phyloP scores from a whole-genome alignment of 257 asterid genomes.

The Paulownia fortunei region DNA sequence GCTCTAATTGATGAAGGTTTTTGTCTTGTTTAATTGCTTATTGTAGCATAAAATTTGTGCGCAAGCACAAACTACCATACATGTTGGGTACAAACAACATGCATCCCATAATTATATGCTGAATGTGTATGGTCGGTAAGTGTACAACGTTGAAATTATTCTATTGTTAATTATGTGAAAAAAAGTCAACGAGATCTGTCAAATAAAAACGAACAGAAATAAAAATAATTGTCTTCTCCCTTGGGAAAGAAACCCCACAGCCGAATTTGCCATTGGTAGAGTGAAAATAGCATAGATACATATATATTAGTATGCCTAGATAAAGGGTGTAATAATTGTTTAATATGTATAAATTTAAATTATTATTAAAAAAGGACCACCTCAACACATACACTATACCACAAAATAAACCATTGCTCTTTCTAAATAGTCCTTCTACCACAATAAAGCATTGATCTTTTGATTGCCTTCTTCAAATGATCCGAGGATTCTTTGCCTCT shows the following conservation, averaged over 20 bases:
- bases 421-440: too few relatives aligned
- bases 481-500: too few relatives aligned
- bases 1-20: background rate
- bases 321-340: too few relatives aligned
- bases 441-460: too few relatives aligned
- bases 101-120: background rate
- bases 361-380: too few relatives aligned
- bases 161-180: background rate
- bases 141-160: background rate
- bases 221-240: conserved; percentile 7
- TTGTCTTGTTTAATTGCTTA: background rate
- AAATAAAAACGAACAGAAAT: background rate
- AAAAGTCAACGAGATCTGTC: conserved; percentile 23
- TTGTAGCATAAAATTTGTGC: background rate
- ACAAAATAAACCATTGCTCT: too few relatives aligned
- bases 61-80: conserved; percentile 16
- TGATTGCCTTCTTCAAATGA: too few relatives aligned
- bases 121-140: background rate
- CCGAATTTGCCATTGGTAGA: background rate
- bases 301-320: too few relatives aligned
- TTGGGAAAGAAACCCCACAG: conserved; percentile 3
- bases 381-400: too few relatives aligned
- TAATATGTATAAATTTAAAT: too few relatives aligned
- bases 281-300: too few relatives aligned
- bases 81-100: conserved; percentile 4